Base-by-base conservation (phyloP, 352 stramenopile species). In the Phytopythium chamaehyphon region DNA sequence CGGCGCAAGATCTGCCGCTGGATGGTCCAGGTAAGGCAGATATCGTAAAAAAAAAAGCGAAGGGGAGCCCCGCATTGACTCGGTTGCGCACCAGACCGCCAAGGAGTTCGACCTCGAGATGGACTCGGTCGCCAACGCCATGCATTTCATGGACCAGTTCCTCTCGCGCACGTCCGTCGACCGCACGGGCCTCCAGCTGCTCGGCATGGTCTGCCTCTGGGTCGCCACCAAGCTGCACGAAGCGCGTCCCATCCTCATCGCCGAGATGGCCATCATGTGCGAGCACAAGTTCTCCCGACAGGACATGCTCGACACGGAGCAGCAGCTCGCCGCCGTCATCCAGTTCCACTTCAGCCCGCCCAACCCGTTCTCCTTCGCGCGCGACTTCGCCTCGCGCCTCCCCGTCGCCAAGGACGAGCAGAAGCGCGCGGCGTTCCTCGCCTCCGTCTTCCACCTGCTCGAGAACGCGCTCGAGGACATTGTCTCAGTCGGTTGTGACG, bases 191-290 rank as follows among this genome's bases (percentile, higher is more conserved):
- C 57, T 88, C 56, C 81, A 92, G 57, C 55, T 92, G 12, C 53
- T 92, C 24, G 80, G 66, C 38, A 82, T 92, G 58, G 81, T 92
- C 22, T 85, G 71, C 46, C 83, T 92, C 64, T 88, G 70, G 62
- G 66, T 72, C 22, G 67, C 78, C 31, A 81, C 72, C 60, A 92
- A 92, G 66, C 76, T 92, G 66, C 66, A 86, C 57, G 81, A 92
- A 58, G 54, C 69, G 3, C 71, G 80, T 44, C 78, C 81, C 24
- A 86, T 90, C 42, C 62, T 82, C 6, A 64, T 90, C 28, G 77
- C 88, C 47, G 78, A 92, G 52, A 86, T 90, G 62, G 64, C 72
- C 16, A 62, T 88, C 45, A 76, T 92, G 44, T 92, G 76, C 45
- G 76, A 89, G 40, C 62, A 71, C 62, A 87, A 86, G 58, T 92